Percentiles rank a stretch among this genome's conserved stretches.
Conservation (phyloP, 2,329 filamentous ascomycete genomes). For the Lachnellula subtilissima region DNA sequence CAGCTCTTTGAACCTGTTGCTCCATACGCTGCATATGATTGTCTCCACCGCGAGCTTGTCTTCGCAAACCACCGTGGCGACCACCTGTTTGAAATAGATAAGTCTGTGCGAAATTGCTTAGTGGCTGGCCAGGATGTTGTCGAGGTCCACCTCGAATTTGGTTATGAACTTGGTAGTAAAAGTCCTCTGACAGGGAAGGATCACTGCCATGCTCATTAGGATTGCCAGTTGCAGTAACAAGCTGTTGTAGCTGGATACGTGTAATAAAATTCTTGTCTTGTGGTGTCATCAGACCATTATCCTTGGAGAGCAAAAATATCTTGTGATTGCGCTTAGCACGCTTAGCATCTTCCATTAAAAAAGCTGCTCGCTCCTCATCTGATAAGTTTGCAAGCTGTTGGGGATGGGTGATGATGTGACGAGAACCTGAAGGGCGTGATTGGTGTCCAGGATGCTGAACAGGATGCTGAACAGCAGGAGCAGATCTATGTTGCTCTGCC, state of each 20-base stretch:
- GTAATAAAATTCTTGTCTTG: slow-evolving; percentile 99
- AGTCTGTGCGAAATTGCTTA: slow-evolving; percentile 95
- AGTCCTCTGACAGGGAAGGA: slow-evolving; percentile 81
- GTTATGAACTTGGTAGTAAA: slow-evolving; percentile 97
- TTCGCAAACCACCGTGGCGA: slow-evolving; percentile 67
- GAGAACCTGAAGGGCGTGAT: slow-evolving; percentile 34
- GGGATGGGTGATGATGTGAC: slow-evolving; percentile 60
- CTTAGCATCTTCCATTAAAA: slow-evolving; percentile 86
- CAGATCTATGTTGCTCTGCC: slow-evolving; percentile 39
- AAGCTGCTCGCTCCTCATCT: slow-evolving; percentile 78
- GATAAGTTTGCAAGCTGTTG: slow-evolving; percentile 72
- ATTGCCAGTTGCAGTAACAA: slow-evolving; percentile 88
- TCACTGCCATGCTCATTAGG: slow-evolving; percentile 76
- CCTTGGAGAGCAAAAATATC: slow-evolving; percentile 86
- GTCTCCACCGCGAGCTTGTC: slow-evolving; percentile 78
- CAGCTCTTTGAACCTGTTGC: slow-evolving; percentile 94
- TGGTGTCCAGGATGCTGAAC: slow-evolving; percentile 30
- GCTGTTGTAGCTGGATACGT: slow-evolving; percentile 91
- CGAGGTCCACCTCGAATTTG: slow-evolving; percentile 87
- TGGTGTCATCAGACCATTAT: slow-evolving; percentile 97
- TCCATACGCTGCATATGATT: slow-evolving; percentile 99
- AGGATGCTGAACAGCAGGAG: slow-evolving; percentile 34
- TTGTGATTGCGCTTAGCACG: slow-evolving; percentile 97
- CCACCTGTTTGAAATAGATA: slow-evolving; percentile 94
- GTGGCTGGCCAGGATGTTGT: slow-evolving; percentile 85